These are phyloP conservation scores for Hyphopichia khmerensis DNA, from an alignment of 1,139 yeast genomes.

Conservation along the genomic window DNA sequence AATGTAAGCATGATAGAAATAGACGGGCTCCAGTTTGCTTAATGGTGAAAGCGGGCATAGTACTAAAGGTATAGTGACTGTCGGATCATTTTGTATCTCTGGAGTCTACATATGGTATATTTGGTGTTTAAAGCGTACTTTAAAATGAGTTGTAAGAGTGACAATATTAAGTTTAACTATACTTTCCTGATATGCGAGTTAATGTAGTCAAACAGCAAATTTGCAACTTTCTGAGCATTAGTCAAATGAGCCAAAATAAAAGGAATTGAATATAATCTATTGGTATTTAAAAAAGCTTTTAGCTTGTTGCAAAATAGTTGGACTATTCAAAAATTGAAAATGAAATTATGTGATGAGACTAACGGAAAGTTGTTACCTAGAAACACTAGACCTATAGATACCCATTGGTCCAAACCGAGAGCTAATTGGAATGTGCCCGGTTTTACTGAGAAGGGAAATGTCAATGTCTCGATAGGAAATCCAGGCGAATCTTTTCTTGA, in stretches of 20 bases:
- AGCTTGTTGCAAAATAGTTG: too few relatives aligned
- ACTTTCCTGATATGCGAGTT: not conserved
- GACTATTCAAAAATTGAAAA: not conserved
- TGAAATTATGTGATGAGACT: not conserved
- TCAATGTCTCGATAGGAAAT: too few relatives aligned
- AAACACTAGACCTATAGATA: not conserved
- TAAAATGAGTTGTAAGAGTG: too few relatives aligned
- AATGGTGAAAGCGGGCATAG: too few relatives aligned
- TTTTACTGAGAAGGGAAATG: not conserved
- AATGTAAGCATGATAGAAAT: constrained; percentile 3
- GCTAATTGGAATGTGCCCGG: not conserved
- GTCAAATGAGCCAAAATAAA: not conserved
- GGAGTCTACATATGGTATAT: too few relatives aligned
- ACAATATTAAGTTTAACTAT: too few relatives aligned
- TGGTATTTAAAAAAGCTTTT: too few relatives aligned
- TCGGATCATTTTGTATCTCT: too few relatives aligned
- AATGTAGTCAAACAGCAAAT: not conserved
- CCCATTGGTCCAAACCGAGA: not conserved
- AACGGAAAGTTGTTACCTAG: not conserved
- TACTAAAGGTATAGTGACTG: too few relatives aligned
- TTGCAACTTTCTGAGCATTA: not conserved
- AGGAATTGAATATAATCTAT: not conserved
- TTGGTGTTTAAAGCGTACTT: too few relatives aligned
- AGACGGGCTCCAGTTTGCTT: too few relatives aligned
- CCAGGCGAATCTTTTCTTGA: too few relatives aligned